Evolutionary conservation across 1,139 yeast genomes (phyloP), one percentile per base, ranked within the genome.

Genomic region (Yamadazyma jaroonii): DNA sequence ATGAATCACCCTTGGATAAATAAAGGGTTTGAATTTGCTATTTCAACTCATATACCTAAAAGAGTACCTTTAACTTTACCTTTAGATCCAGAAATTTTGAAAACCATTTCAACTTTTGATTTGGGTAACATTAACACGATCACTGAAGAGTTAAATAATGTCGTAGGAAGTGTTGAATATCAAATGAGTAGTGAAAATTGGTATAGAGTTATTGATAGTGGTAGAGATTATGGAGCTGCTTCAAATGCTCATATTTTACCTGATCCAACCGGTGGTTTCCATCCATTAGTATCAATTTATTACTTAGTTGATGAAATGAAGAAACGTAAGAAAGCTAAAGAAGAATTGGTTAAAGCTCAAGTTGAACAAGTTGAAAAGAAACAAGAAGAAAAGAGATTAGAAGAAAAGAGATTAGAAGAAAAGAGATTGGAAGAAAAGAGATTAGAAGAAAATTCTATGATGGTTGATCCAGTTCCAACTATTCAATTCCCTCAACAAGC

Each of bases 1-100:
- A 74, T 85, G 49, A 72, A 77, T 43, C 98, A 92, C 52, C 97
- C 96, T 2, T 92, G 99, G 99, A 84, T 94, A 88, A 75, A 74
- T 43, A 82, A 83, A 56, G 97, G 97, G 12, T 89, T 79, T 55
- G 96, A 89, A 42, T 77, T 75, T 32, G 76, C 83, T 0, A 82
- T 87, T 3, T 75, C 81, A 6, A 80, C 81, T 34, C 84, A 81
- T 56, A 62, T 92, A 28, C 96, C 97, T 0, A 74, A 72, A 37
- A 72, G 98, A 50, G 61, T 67, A 4, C 98, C 98, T 3, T 63
- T 94, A 38, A 64, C 76, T 1, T 59, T 82, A 21, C 95, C 96
- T 0, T 67, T 94, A 36, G 89, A 89, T 56, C 73, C 74, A 0
- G 74, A 69, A 1, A 84, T 90, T 15, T 67, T 92, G 21, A 73